Percentiles rank a stretch among this genome's conserved stretches.
These are phyloP conservation scores for Hypholoma fasciculare DNA, from an alignment of 768 basidiomycete species.

Conservation along the genomic window DNA sequence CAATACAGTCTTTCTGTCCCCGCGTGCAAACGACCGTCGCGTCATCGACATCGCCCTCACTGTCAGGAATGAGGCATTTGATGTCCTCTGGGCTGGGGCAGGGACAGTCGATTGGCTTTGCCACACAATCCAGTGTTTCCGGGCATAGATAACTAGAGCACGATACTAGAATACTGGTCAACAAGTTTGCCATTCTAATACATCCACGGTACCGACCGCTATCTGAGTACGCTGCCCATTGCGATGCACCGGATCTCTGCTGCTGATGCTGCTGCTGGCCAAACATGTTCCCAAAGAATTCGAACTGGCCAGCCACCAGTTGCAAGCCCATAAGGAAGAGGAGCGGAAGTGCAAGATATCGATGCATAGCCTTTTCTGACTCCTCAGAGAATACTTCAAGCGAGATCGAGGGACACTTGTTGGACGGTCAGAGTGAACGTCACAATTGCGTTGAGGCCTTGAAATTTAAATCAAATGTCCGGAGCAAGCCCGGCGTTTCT, in stretches of 20 bases:
- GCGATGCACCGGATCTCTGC: slow-evolving; percentile 50
- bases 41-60: slow-evolving; percentile 41
- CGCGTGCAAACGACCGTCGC: slow-evolving; percentile 72
- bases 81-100: slow-evolving; percentile 77
- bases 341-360: slow-evolving; percentile 2
- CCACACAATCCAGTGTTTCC: slow-evolving; percentile 69
- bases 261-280: slow-evolving; percentile 60
- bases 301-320: slow-evolving; percentile 63
- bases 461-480: no score
- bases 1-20: slow-evolving; percentile 61
- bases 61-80: slow-evolving; percentile 74
- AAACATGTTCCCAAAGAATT: slow-evolving; percentile 81
- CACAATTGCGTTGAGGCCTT: no score
- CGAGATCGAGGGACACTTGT: no score
- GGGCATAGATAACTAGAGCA: slow-evolving; percentile 81
- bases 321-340: slow-evolving; percentile 34
- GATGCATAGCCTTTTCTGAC: slow-evolving; percentile 2
- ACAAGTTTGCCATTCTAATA: neutral
- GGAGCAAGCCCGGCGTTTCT: no score
- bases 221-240: slow-evolving; percentile 69
- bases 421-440: no score
- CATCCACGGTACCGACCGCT: slow-evolving; percentile 44
- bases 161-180: slow-evolving; percentile 43
- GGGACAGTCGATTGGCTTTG: slow-evolving; percentile 65
- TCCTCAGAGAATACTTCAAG: no score